Conservation (phyloP, 352 stramenopile genomes). For the Globisporangium orthogonon region DNA sequence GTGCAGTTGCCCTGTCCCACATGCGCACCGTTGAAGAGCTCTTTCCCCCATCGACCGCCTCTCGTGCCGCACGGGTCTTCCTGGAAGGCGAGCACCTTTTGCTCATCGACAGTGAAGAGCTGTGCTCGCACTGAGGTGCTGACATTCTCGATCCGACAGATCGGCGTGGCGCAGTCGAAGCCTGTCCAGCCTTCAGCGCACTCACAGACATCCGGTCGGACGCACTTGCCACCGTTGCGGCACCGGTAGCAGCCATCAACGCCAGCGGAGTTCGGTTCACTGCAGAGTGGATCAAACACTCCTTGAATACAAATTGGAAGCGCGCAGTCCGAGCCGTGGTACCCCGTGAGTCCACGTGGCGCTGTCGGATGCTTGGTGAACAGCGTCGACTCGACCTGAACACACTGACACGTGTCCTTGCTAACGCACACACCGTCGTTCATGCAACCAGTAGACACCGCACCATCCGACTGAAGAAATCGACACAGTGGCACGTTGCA, state of each 20-base stretch:
- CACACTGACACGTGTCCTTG: constrained; percentile 92
- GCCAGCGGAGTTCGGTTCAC: constrained; percentile 20
- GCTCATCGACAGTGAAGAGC: constrained; percentile 92
- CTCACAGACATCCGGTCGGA: constrained; percentile 85
- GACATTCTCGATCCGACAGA: constrained; percentile 72
- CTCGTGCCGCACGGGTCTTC: constrained; percentile 90
- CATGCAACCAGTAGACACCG: constrained; percentile 76
- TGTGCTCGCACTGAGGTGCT: constrained; percentile 64
- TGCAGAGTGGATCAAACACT: constrained; percentile 91
- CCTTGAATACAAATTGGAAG: constrained; percentile 95
- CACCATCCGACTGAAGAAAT: constrained; percentile 53
- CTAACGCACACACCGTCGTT: constrained; percentile 90
- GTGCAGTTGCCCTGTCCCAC: constrained; percentile 92
- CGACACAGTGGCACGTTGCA: constrained; percentile 93
- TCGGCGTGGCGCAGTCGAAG: constrained; percentile 91
- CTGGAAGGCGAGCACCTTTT: constrained; percentile 91
- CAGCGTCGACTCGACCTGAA: constrained; percentile 84
- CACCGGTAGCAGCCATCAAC: constrained; percentile 93
- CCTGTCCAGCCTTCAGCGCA: constrained; percentile 92
- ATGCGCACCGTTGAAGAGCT: constrained; percentile 58
- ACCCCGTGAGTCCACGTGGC: constrained; percentile 87
- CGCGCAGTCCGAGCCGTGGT: constrained; percentile 90
- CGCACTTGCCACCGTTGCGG: constrained; percentile 90
- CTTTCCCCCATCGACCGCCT: constrained; percentile 67
- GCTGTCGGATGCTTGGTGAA: constrained; percentile 64